Evolutionary conservation across 495 filamentous ascomycete genomes (phyloP).

Genomic region (Daldinia childiae): DNA sequence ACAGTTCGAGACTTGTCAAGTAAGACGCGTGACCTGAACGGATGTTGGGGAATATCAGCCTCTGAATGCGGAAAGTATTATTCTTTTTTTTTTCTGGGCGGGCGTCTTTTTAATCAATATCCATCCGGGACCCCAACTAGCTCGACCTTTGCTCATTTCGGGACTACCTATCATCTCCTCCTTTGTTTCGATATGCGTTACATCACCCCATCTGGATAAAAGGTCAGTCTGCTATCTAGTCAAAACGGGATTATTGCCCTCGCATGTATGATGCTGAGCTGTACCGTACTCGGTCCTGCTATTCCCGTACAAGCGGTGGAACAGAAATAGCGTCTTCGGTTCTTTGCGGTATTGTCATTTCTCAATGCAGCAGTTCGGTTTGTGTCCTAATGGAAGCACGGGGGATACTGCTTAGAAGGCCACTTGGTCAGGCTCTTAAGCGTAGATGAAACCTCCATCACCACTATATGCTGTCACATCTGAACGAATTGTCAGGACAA

Average conservation of each 20-base stretch:
- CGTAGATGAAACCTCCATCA: constrained; percentile 26
- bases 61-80: constrained; percentile 31
- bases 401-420: not conserved
- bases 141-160: constrained; percentile 29
- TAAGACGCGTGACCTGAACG: not conserved
- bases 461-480: constrained; percentile 14
- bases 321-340: constrained; percentile 21
- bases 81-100: constrained; percentile 11
- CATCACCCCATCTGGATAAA: constrained; percentile 42
- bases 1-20: not conserved
- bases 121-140: constrained; percentile 17
- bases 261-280: constrained; percentile 30
- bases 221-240: constrained; percentile 24
- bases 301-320: constrained; percentile 18
- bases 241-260: constrained; percentile 30
- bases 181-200: constrained; percentile 37
- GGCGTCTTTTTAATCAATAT: constrained; percentile 34
- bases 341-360: constrained; percentile 8
- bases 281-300: constrained; percentile 17
- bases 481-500: constrained; percentile 20
- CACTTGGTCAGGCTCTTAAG: constrained; percentile 29
- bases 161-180: constrained; percentile 33
- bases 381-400: not conserved
- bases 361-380: not conserved
- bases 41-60: not conserved